phyloP scores from a whole-genome alignment of 129 eudicot species.

The Centrapalus pauciflorus region DNA sequence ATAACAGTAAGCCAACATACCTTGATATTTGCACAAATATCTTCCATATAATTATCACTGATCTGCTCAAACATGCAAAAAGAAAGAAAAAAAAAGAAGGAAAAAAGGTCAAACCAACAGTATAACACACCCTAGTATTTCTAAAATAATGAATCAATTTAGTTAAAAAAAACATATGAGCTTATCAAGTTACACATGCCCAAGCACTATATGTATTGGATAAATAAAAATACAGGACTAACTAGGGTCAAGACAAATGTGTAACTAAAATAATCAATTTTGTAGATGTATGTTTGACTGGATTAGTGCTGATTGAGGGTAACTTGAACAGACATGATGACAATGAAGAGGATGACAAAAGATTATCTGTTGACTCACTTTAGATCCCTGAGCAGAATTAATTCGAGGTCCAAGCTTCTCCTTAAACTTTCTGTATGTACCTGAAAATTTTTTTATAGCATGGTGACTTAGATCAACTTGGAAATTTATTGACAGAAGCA shows the following conservation, averaged over 20 bases:
- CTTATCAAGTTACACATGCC: background rate
- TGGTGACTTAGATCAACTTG: background rate
- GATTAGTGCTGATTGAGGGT: background rate
- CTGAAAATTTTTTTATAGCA: conserved; percentile 36
- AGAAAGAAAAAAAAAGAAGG: background rate
- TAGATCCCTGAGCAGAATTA: conserved; percentile 40
- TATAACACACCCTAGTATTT: background rate
- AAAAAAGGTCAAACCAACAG: conserved; percentile 17
- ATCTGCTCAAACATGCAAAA: conserved; percentile 38
- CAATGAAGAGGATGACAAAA: background rate
- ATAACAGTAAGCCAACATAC: conserved; percentile 33
- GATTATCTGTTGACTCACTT: conserved; percentile 42
- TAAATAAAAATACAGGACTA: background rate
- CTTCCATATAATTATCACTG: conserved; percentile 67
- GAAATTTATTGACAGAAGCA: background rate
- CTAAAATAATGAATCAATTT: no score
- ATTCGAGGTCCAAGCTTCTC: conserved; percentile 63
- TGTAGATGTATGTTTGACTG: no score
- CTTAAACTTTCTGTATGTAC: conserved; percentile 83
- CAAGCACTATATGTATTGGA: background rate
- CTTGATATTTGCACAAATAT: conserved; percentile 68
- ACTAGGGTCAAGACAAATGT: background rate
- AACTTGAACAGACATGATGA: background rate
- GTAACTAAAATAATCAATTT: background rate
- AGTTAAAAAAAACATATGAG: background rate